Percentiles rank a stretch among this genome's conserved stretches.
These are phyloP conservation scores for Xylariaceae sp. DNA, from an alignment of 2,329 filamentous ascomycete species.

Conservation along the genomic window DNA sequence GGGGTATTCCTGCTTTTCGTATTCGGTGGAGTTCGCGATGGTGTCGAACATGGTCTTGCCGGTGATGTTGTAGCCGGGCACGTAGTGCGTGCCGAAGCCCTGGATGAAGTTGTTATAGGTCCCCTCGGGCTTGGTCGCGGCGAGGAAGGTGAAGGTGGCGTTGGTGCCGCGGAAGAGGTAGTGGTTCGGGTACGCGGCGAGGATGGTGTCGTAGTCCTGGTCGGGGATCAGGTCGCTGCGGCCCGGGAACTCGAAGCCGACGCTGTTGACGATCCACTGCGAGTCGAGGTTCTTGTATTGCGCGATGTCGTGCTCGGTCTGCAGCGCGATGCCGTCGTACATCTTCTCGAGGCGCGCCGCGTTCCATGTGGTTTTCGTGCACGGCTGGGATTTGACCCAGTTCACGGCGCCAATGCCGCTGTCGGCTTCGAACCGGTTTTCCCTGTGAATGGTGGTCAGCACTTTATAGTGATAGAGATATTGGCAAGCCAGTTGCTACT, in stretches of 20 bases:
- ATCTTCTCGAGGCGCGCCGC: conserved; percentile 3
- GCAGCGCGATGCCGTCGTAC: conserved; percentile 13
- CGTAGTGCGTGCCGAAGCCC: conserved; percentile 4
- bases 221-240: conserved; percentile 3
- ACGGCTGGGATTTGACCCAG: not conserved
- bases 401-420: conserved; percentile 4
- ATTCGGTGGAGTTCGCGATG: not conserved
- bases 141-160: conserved; percentile 12
- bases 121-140: conserved; percentile 4
- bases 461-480: not conserved
- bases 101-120: conserved; percentile 13
- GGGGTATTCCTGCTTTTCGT: not conserved
- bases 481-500: not conserved
- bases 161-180: conserved; percentile 11
- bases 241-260: conserved; percentile 9
- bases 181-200: conserved; percentile 8
- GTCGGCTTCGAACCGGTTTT: conserved; percentile 9
- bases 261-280: conserved; percentile 6
- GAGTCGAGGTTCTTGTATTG: conserved; percentile 4
- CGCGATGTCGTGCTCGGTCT: not conserved
- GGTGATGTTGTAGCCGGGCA: conserved; percentile 4
- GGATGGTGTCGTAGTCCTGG: conserved; percentile 5
- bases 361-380: not conserved
- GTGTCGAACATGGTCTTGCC: not conserved
- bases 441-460: not conserved